phyloP scores from a whole-genome alignment of 129 eudicot species.

The Artemisia tridentata region DNA sequence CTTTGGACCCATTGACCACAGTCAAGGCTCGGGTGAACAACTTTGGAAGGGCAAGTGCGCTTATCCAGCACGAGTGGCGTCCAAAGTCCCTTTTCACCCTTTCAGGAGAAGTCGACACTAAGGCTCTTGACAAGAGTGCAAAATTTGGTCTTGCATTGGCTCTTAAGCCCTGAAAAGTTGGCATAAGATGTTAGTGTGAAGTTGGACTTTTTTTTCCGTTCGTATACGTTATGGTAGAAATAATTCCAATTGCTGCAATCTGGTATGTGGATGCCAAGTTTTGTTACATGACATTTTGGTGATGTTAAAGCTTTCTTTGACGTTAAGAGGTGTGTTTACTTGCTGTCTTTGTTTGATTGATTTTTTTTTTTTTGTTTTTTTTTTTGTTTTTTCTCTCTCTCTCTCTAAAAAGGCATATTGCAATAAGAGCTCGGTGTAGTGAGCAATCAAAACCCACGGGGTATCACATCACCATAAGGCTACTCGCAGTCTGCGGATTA shows the following conservation, averaged over 20 bases:
- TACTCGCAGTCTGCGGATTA: no score
- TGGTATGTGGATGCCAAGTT: not conserved
- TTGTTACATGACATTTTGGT: slow-evolving; percentile 7
- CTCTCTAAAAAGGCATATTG: no score
- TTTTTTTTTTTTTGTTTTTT: no score
- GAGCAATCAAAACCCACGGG: no score
- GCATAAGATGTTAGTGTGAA: not conserved
- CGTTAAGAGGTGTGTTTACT: not conserved
- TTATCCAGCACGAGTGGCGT: not conserved
- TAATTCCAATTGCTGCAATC: slow-evolving; percentile 21
- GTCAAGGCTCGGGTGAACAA: not conserved
- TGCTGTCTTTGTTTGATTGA: no score
- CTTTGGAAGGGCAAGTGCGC: not conserved
- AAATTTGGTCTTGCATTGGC: slow-evolving; percentile 90
- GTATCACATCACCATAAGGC: no score
- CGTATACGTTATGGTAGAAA: slow-evolving; percentile 29
- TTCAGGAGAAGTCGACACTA: slow-evolving; percentile 3
- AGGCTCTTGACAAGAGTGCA: not conserved
- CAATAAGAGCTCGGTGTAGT: no score
- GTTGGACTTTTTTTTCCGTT: not conserved
- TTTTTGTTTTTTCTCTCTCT: no score
- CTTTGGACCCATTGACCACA: not conserved
- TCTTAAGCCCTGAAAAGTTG: slow-evolving; percentile 61
- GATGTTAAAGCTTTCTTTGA: not conserved
- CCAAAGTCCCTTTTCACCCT: slow-evolving; percentile 1